These are phyloP conservation scores for Pseudogymnoascus sp. DNA, from an alignment of 2,329 filamentous ascomycete species.

Conservation along the genomic window DNA sequence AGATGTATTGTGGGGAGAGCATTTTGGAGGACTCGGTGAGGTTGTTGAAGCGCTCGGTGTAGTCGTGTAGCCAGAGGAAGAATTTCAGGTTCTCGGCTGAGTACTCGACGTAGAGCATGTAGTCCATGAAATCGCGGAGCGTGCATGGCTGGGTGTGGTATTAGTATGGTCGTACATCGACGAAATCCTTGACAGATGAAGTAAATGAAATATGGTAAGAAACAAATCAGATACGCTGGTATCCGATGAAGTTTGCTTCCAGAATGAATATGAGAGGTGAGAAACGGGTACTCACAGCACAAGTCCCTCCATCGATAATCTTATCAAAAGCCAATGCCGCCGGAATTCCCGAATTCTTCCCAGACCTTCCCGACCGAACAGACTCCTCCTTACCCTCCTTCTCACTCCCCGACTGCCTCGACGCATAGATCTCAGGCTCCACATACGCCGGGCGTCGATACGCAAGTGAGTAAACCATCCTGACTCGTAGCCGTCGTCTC, in stretches of 20 bases:
- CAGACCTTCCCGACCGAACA: constrained; percentile 10
- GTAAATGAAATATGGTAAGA: neutral
- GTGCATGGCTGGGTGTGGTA: constrained; percentile 58
- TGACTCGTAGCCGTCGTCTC: constrained; percentile 1
- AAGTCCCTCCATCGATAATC: constrained; percentile 66
- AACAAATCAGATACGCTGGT: neutral
- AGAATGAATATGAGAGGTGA: neutral
- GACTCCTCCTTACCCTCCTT: neutral
- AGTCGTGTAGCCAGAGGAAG: constrained; percentile 52
- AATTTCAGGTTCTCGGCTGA: constrained; percentile 77
- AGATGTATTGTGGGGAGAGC: constrained; percentile 61
- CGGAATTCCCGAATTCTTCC: constrained; percentile 49
- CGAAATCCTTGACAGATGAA: neutral
- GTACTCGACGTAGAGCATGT: constrained; percentile 68
- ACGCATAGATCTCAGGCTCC: neutral
- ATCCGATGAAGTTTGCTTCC: neutral
- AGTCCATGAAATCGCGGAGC: constrained; percentile 75
- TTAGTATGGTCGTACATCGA: neutral
- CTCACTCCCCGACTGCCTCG: neutral
- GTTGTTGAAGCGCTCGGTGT: constrained; percentile 40
- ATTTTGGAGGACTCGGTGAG: constrained; percentile 36
- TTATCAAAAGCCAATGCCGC: constrained; percentile 65
- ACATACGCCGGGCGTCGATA: constrained; percentile 38
- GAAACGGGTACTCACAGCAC: constrained; percentile 52
- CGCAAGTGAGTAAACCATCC: constrained; percentile 40